Percentiles rank a stretch among this genome's conserved stretches.
phyloP scores from a whole-genome alignment of 2,329 filamentous ascomycete genomes.

The Anthostomella pinea region DNA sequence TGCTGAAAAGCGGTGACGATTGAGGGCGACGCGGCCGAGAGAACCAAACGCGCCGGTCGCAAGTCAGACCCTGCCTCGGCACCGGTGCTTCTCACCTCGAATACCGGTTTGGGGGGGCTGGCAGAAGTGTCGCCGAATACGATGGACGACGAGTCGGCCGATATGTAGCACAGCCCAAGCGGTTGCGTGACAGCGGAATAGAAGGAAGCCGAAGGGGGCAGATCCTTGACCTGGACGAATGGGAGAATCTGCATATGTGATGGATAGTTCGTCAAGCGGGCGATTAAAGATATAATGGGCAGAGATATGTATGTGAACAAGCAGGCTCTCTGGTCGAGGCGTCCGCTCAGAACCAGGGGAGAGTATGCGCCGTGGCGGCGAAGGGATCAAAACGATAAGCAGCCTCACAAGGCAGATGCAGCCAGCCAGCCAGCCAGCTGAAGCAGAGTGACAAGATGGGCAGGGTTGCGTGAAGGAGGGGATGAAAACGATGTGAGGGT shows the following conservation, averaged over 20 bases:
- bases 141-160: conserved; percentile 36
- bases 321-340: conserved; percentile 6
- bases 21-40: conserved; percentile 64
- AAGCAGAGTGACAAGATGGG: conserved; percentile 6
- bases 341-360: background rate
- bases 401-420: conserved; percentile 22
- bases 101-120: conserved; percentile 35
- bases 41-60: conserved; percentile 54
- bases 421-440: conserved; percentile 16
- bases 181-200: conserved; percentile 77
- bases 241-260: conserved; percentile 44
- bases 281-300: conserved; percentile 5
- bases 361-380: conserved; percentile 2
- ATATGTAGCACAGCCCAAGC: conserved; percentile 70
- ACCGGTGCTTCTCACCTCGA: conserved; percentile 42
- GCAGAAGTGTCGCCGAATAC: conserved; percentile 39
- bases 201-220: conserved; percentile 78
- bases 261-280: conserved; percentile 13
- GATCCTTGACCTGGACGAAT: conserved; percentile 66
- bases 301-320: background rate
- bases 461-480: background rate
- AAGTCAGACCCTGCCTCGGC: conserved; percentile 34
- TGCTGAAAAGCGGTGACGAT: conserved; percentile 71
- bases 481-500: conserved; percentile 1
- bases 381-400: conserved; percentile 6